Percentiles rank a stretch among this genome's conserved stretches.
Conservation (phyloP, 345 rosid species). For the Linum trigynum region DNA sequence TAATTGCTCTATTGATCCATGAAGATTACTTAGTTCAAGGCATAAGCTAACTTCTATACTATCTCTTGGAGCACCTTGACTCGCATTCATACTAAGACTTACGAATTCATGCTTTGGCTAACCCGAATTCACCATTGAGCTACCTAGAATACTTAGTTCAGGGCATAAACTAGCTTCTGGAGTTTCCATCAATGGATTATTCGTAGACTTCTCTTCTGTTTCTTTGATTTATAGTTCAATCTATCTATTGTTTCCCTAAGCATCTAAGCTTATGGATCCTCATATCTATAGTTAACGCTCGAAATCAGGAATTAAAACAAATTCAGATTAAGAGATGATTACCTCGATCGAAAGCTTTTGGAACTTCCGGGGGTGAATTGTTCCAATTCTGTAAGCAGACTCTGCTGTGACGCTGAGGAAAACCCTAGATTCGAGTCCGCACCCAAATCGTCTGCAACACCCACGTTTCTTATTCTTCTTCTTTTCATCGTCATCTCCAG, state of each 20-base stretch:
- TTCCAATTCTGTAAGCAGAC: constrained; percentile 14
- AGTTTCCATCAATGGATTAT: not conserved
- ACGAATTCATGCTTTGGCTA: not conserved
- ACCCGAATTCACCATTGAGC: constrained; percentile 1
- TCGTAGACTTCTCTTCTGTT: not conserved
- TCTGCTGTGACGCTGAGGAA: constrained; percentile 13
- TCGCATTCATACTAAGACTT: not conserved
- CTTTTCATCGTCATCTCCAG: not conserved
- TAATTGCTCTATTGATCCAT: no score
- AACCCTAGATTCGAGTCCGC: constrained; percentile 33
- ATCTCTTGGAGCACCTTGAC: no score
- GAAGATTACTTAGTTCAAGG: no score
- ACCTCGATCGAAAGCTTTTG: not conserved
- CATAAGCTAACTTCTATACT: no score
- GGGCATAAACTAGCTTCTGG: not conserved
- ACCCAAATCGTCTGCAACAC: constrained; percentile 28
- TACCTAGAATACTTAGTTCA: not conserved
- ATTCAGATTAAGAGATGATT: constrained; percentile 12
- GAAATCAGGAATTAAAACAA: not conserved
- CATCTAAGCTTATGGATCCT: constrained; percentile 3
- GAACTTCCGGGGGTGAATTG: constrained; percentile 1
- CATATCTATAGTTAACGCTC: not conserved
- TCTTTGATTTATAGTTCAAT: constrained; percentile 7
- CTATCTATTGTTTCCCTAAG: constrained; percentile 17
- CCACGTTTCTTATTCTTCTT: not conserved